Evolutionary conservation across 164 flowering plant genomes (phyloP), one percentile per base, ranked within the genome.

Genomic region (Sedum album): DNA sequence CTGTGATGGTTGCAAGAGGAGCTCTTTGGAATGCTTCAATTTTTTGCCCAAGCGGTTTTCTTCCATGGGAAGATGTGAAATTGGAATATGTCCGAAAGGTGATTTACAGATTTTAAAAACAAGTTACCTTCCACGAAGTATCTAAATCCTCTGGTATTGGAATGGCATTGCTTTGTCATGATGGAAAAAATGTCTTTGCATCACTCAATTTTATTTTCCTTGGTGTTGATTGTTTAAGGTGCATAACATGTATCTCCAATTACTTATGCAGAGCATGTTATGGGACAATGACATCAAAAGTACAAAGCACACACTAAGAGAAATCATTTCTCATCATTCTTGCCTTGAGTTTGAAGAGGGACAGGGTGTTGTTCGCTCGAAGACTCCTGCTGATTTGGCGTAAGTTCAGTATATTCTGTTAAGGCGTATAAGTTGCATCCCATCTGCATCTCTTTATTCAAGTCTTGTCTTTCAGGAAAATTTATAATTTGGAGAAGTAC

Each of bases 11-110:
- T 73, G 98, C 94, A 67, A 85, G 98, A 83, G 96, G 97, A 62
- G 96, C 96, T 67, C 76, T 91, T 39, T 93, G 97, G 98, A 93
- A 93, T 84, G 93, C 91, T 76, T 89, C 98, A 63, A 80, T 93
- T 28, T 91, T 93, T 77, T 85, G 84, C 31, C 77, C 90, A 17
- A 68, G 76, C 66, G 90, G 96, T 3, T 83, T 83, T 76, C 28
- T 82, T 42, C 86, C 84, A 20, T 85, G 90, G 91, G 93, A 89
- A 78, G 89, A 83, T 61, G 88, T 91, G 68, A 91, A 85, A 76
- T 78, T 72, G 71, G 93, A 90, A 71, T 93, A 91, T 73, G 68
- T 93, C 42, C 76, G 89, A 70, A 91, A 89, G 97, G 97, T 89
- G 75, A 57, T 14, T 25, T 21, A 61, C 30, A 31, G 36, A 11